Base-by-base conservation (phyloP, 192 early-diverging fungal genomes). In the Chytriomyces confervae region DNA sequence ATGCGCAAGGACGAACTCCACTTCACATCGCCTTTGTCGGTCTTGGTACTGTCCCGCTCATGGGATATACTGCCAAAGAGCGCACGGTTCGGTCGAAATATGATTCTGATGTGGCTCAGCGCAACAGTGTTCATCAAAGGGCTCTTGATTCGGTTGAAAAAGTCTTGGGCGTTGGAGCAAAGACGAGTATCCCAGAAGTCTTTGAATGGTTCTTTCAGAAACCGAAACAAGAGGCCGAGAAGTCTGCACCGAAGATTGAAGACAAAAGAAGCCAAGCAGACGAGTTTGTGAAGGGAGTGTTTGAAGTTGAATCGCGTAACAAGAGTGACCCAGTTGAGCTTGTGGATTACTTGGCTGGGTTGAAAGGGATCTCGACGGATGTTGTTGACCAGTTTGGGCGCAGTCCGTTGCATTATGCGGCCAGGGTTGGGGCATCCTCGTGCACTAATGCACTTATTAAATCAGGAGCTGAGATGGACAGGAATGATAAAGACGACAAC, bases 401-500 rank as follows among this genome's bases (percentile, higher is more conserved):
- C 24, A 86, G 83, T 0, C 84, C 87, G 11, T 72, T 90, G 24
- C 89, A 90, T 71, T 90, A 90, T 66, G 87, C 89, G 27, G 86
- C 79, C 5, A 61, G 74, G 23, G 74, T 82, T 7, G 87, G 87
- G 20, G 84, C 89, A 9, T 89, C 84, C 43, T 86, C 84, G 5
- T 87, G 87, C 69, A 79, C 82, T 6, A 77, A 83, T 16, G 79
- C 80, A 49, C 62, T 90, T 1, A 10, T 85, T 2, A 60, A 84
- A 43, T 47, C 66, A 0, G 79, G 77, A 7, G 77, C 79, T 9
- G 53, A 82, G 36, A 61, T 80, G 4, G 86, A 88, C 65, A 7
- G 51, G 48, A 7, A 16, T 6, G 80, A 81, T 71, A 44, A 50
- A 16, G 79, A 81, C 66, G 63, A 81, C 69, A 90, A 90, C 68